Conservation (phyloP, 805 yeast genomes). For the Ogataea parapolymorpha region DNA sequence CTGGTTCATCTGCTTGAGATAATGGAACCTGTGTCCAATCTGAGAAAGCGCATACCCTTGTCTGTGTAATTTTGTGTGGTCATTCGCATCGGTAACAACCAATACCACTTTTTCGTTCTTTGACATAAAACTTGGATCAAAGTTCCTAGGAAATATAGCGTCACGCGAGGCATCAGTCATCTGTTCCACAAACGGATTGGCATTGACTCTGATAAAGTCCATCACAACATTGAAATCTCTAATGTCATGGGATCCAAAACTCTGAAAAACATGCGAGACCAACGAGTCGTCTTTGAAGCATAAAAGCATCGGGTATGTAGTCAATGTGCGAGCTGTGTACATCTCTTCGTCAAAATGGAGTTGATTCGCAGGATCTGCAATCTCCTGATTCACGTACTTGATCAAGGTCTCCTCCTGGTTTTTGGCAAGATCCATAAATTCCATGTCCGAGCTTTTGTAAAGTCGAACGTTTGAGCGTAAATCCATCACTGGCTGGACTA, state of each 20-base stretch:
- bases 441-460: conserved; percentile 47
- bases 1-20: conserved; percentile 36
- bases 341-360: conserved; percentile 42
- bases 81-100: conserved; percentile 43
- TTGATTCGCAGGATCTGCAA: conserved; percentile 5
- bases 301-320: conserved; percentile 60
- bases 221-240: conserved; percentile 47
- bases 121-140: conserved; percentile 23
- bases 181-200: conserved; percentile 52
- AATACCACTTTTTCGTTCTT: conserved; percentile 46
- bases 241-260: conserved; percentile 61
- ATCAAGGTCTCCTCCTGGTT: conserved; percentile 40
- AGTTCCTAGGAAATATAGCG: conserved; percentile 35
- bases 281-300: conserved; percentile 57
- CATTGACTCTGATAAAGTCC: conserved; percentile 47
- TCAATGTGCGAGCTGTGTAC: conserved; percentile 48
- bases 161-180: conserved; percentile 39
- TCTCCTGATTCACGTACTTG: conserved; percentile 43
- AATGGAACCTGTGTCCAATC: conserved; percentile 45
- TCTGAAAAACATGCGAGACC: conserved; percentile 51
- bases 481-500: conserved; percentile 58
- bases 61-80: conserved; percentile 25
- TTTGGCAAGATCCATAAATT: conserved; percentile 37
- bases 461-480: conserved; percentile 53
- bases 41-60: conserved; percentile 34